phyloP scores from a whole-genome alignment of 441 rosid genomes.

The Manihot esculenta region DNA sequence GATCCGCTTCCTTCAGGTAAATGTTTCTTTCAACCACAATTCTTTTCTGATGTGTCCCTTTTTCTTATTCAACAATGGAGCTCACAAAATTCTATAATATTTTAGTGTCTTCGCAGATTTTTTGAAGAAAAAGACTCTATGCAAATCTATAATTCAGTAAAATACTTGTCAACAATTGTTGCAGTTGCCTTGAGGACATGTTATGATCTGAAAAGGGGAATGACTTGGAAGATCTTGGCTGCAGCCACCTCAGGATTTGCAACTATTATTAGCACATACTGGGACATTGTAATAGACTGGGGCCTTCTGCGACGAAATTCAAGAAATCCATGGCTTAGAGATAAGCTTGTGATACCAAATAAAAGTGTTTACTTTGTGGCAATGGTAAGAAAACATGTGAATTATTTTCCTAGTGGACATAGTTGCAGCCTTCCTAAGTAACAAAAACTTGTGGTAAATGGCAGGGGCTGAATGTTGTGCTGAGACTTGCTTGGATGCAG shows the following conservation, averaged over 20 bases:
- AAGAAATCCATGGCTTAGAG: slow-evolving; percentile 77
- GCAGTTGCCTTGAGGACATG: slow-evolving; percentile 58
- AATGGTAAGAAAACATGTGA: slow-evolving; percentile 44
- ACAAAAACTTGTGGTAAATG: slow-evolving; percentile 6
- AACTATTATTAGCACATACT: slow-evolving; percentile 49
- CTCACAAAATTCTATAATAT: not conserved
- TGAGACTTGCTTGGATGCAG: slow-evolving; percentile 90
- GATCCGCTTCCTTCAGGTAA: slow-evolving; percentile 78
- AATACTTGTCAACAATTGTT: slow-evolving; percentile 55
- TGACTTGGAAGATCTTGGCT: slow-evolving; percentile 45
- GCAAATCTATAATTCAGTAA: slow-evolving; percentile 47
- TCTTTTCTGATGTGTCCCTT: not conserved
- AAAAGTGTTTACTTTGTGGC: slow-evolving; percentile 63
- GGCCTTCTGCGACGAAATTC: slow-evolving; percentile 64
- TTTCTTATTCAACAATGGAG: not conserved
- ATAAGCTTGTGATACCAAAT: slow-evolving; percentile 60
- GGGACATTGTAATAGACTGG: slow-evolving; percentile 83
- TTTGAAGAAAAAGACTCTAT: slow-evolving; percentile 45
- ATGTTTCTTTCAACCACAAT: not conserved
- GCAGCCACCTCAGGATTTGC: slow-evolving; percentile 53
- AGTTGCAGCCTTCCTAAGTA: not conserved
- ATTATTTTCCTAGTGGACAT: no score
- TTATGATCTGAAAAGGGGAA: slow-evolving; percentile 35
- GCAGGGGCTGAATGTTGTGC: slow-evolving; percentile 66
- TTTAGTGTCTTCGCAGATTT: slow-evolving; percentile 65